phyloP scores from a whole-genome alignment of 257 asterid species.

The Lithospermum erythrorhizon region DNA sequence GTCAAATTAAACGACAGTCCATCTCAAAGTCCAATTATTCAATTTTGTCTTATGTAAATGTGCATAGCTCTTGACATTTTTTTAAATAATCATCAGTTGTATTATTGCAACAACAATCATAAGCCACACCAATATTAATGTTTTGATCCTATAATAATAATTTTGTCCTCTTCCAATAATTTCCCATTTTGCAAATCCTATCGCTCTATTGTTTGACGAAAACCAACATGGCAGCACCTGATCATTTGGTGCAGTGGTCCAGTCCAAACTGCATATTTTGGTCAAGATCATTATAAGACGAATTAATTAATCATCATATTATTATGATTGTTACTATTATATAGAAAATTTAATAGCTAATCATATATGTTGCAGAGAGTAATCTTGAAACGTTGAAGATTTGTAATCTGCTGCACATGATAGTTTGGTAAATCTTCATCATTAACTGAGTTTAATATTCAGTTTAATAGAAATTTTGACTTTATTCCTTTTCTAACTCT shows the following conservation, averaged over 20 bases:
- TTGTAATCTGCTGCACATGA: conserved; percentile 27
- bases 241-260: conserved; percentile 19
- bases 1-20: too few species aligned
- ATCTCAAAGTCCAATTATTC: too few species aligned
- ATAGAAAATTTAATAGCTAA: conserved; percentile 11
- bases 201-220: neutral
- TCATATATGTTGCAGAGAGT: conserved; percentile 21
- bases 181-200: neutral
- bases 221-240: conserved; percentile 11
- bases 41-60: too few species aligned
- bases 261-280: conserved; percentile 30
- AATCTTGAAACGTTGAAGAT: conserved; percentile 5
- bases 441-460: neutral
- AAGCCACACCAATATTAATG: too few species aligned
- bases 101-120: too few species aligned
- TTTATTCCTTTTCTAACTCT: conserved; percentile 16
- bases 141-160: too few species aligned
- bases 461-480: conserved; percentile 22
- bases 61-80: too few species aligned
- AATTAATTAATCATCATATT: conserved; percentile 3
- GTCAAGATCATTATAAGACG: conserved; percentile 28
- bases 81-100: too few species aligned
- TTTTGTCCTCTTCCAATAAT: neutral
- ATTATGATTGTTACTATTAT: too few species aligned
- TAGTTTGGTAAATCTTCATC: conserved; percentile 16